These are phyloP conservation scores for Suillus bovinus DNA, from an alignment of 768 basidiomycete genomes.

Conservation along the genomic window DNA sequence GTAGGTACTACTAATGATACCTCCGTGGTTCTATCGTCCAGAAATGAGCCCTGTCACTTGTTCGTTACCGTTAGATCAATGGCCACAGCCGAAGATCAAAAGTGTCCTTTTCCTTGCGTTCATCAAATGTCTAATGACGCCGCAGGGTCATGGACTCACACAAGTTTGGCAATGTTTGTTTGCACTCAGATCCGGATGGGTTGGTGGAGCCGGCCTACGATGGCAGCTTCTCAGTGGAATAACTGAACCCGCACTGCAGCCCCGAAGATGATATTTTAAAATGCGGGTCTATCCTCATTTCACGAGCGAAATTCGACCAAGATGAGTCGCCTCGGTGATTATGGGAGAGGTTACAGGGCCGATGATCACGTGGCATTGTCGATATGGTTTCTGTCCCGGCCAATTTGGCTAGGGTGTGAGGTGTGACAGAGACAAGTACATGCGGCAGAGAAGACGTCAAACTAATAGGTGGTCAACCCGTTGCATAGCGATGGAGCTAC, in stretches of 20 bases:
- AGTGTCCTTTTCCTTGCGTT: not conserved
- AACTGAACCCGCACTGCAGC: no score
- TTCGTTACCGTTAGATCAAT: slow-evolving; percentile 7
- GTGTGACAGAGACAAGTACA: not conserved
- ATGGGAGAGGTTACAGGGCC: not conserved
- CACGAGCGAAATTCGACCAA: not conserved
- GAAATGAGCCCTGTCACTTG: not conserved
- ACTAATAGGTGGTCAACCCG: not conserved
- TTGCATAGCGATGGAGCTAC: slow-evolving; percentile 1
- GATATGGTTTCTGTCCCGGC: not conserved
- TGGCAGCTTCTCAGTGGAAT: no score
- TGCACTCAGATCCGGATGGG: slow-evolving; percentile 1
- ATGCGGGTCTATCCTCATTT: slow-evolving; percentile 6
- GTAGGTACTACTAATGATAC: not conserved
- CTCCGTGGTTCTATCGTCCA: slow-evolving; percentile 2
- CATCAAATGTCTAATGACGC: slow-evolving; percentile 4
- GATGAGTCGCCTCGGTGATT: slow-evolving; percentile 9
- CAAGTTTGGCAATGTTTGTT: not conserved
- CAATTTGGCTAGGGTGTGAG: not conserved
- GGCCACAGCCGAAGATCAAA: slow-evolving; percentile 6
- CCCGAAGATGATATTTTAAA: no score
- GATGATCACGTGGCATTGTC: slow-evolving; percentile 4
- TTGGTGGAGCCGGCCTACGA: no score
- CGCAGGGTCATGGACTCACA: not conserved
- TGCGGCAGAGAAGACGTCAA: not conserved